Base-by-base conservation (phyloP, 345 rosid species). In the Gossypium australe region DNA sequence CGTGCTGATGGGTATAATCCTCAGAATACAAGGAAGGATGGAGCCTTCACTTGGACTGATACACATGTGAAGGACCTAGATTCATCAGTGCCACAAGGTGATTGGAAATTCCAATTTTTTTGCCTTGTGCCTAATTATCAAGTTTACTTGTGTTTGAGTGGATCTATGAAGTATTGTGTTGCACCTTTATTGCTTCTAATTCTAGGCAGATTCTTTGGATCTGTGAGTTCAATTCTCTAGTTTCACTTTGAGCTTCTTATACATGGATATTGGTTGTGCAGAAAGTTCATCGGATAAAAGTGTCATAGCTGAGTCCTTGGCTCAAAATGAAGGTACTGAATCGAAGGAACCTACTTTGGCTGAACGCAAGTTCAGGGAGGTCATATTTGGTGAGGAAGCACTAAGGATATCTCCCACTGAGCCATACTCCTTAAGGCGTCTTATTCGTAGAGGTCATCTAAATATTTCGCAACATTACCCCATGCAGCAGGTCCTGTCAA, bases 381-480 rank as follows among this genome's bases (percentile, higher is more conserved):
- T 78, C 70, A 87, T 95, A 48, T 89, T 80, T 88, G 98, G 97
- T 52, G 99, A 93, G 84, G 99, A 95, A 83, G 97, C 98, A 43
- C 72, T 88, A 77, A 83, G 72, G 84, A 86, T 95, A 79, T 83
- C 93, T 48, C 86, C 94, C 17, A 73, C 82, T n/a, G 98, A 93
- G 80, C 96, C 91, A 70, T 95, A 93, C 79, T 81, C 88, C 71
- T 53, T 95, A 73, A 84, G 79, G 67, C 92, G 90, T 56, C 98
- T 97, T 73, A 85, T 95, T 81, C 92, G 98, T 63, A 87, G 98
- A 75, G 99, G 98, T 67, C 99, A 93, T 80, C 88, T 95, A 55
- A 95, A 95, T 79, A 86, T 93, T 82, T 93, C 96, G 0, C 88
- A 84, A 48, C 85, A 91, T 58, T 91, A 91, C 80, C 86, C 97